Evolutionary conservation across 306 rosid genomes (phyloP), one percentile per base, ranked within the genome.

Genomic region (Cicer judaicum): DNA sequence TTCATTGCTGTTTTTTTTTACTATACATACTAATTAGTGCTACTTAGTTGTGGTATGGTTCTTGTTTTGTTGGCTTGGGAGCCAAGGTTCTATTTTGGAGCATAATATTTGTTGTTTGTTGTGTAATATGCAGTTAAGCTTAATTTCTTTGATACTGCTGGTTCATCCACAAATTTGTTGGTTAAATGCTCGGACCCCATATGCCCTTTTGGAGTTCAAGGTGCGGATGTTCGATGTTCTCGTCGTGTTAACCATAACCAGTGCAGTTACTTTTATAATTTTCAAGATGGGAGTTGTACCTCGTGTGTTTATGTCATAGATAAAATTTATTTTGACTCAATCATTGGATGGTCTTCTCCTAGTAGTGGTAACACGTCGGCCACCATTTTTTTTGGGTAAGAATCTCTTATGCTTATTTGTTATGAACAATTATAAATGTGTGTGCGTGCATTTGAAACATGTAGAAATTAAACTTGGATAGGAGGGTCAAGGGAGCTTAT

Each of bases 231-330:
- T 47, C 82, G 69, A 68, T 94, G 99, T 75, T 81, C 89, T 59
- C 3, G 89, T 64, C 89, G 86, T 85, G 87, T 72, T 84, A 94
- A 90, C 29, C 29, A 24, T 2, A 24, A 24, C 61, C 99, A 84
- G 81, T 94, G 99, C 67, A 80, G 86, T 73, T 94, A 94, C 79
- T 52, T 89, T 7, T 94, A 92, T 76, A 88, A 85, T 82, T 94
- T 88, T 70, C 95, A 94, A 60, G 99, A 94, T 82, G 95, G 88
- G 73, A 94, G 99, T 64, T 96, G 97, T 65, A 92, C 99, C 6
- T 85, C 92, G 0, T 96, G 97, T 61, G 85, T 77, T 82, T 94
- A 94, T 79, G 87, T 89, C 39, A 79, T 91, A 0, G 99, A 94
- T 73, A 78, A 87, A 9, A 65, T 94, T 80, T 80, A 87, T 80